These are phyloP conservation scores for Petunia secreta DNA, from an alignment of 257 asterid genomes.

Conservation along the genomic window DNA sequence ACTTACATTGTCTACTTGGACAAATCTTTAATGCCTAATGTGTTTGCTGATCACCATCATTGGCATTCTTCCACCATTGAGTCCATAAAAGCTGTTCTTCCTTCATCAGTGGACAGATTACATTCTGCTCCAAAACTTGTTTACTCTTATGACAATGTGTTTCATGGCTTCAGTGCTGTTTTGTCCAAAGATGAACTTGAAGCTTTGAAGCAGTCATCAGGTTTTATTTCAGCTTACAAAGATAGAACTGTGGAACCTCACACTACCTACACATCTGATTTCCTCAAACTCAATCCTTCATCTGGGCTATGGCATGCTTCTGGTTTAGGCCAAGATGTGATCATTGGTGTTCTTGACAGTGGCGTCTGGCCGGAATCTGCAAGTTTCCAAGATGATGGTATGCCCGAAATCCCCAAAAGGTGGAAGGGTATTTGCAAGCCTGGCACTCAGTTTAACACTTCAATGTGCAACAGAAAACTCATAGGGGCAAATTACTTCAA, in stretches of 20 bases:
- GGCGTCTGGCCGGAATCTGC: constrained; percentile 33
- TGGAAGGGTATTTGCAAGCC: constrained; percentile 37
- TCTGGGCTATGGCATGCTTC: constrained; percentile 36
- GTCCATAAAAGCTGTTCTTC: background rate
- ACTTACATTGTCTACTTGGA: constrained; percentile 40
- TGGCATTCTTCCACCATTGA: constrained; percentile 34
- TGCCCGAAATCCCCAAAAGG: constrained; percentile 27
- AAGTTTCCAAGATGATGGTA: constrained; percentile 29
- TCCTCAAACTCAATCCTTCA: constrained; percentile 27
- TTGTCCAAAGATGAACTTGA: constrained; percentile 27
- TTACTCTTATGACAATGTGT: constrained; percentile 30
- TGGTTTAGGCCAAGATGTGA: constrained; percentile 28
- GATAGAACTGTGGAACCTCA: constrained; percentile 23
- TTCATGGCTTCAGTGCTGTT: constrained; percentile 39
- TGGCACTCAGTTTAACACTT: constrained; percentile 32
- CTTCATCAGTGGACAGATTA: background rate
- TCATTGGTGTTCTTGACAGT: constrained; percentile 30
- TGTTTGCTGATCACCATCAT: constrained; percentile 29
- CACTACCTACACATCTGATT: constrained; percentile 30
- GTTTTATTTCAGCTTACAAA: constrained; percentile 31
- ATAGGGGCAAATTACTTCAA: constrained; percentile 37
- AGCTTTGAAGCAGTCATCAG: constrained; percentile 24
- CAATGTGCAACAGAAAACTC: constrained; percentile 38
- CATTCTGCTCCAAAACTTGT: constrained; percentile 25
- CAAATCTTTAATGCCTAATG: constrained; percentile 34